phyloP scores from a whole-genome alignment of 805 yeast genomes.

The Wickerhamomyces queroliae region DNA sequence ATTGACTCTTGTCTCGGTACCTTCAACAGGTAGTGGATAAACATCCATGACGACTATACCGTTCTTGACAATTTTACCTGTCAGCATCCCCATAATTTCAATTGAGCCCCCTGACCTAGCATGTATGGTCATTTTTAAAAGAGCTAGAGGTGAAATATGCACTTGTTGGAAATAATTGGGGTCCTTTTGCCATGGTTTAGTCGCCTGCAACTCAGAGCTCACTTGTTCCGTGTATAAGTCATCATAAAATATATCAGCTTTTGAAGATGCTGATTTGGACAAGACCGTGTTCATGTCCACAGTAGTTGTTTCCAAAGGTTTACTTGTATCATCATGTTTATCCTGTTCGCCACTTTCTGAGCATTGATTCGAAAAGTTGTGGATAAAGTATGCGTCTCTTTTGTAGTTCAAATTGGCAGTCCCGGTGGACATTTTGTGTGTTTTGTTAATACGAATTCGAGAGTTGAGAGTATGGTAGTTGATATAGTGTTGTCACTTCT shows the following conservation, averaged over 20 bases:
- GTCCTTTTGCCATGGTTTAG: slow-evolving; percentile 52
- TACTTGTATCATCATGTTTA: neutral
- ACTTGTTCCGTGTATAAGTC: neutral
- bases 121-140: slow-evolving; percentile 72
- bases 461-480: no score
- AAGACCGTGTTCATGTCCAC: neutral
- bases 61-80: slow-evolving; percentile 60
- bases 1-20: slow-evolving; percentile 93
- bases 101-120: slow-evolving; percentile 80
- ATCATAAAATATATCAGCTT: neutral
- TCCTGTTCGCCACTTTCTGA: neutral
- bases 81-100: slow-evolving; percentile 93
- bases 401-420: slow-evolving; percentile 5
- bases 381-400: slow-evolving; percentile 8
- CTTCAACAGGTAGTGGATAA: slow-evolving; percentile 87
- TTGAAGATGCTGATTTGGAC: neutral
- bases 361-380: slow-evolving; percentile 1
- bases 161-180: slow-evolving; percentile 57
- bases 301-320: slow-evolving; percentile 1
- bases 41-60: slow-evolving; percentile 71
- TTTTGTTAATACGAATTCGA: no score
- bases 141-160: slow-evolving; percentile 64
- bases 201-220: neutral
- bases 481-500: no score
- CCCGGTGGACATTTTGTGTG: neutral